These are phyloP conservation scores for Chaetomiaceae sp. DNA, from an alignment of 2,329 filamentous ascomycete species.

Conservation along the genomic window DNA sequence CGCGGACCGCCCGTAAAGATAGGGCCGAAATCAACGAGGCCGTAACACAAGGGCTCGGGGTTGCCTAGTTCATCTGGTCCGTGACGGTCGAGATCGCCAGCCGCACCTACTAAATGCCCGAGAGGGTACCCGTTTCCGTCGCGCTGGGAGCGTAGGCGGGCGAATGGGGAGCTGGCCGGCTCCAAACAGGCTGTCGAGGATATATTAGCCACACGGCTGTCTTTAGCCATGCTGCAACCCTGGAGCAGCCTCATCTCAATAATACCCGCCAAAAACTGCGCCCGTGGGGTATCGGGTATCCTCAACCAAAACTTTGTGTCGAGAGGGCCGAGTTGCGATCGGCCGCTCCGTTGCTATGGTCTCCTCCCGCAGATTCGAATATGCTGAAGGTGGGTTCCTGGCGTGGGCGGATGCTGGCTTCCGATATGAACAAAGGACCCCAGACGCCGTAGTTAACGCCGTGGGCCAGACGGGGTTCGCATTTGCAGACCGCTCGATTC, in stretches of 20 bases:
- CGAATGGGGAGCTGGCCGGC: constrained; percentile 15
- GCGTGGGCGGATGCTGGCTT: neutral
- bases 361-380: neutral
- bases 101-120: neutral
- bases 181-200: constrained; percentile 19
- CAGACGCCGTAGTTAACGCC: neutral
- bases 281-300: neutral
- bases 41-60: neutral
- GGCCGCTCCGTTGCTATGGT: neutral
- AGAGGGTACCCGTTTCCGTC: neutral
- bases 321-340: neutral
- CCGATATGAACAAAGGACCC: neutral
- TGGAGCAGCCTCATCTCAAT: neutral
- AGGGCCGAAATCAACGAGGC: neutral
- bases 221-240: constrained; percentile 22
- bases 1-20: too few species aligned
- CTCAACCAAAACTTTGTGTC: neutral
- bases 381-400: neutral
- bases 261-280: neutral
- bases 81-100: neutral
- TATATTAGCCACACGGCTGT: constrained; percentile 23
- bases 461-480: neutral
- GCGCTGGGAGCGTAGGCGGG: neutral
- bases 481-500: neutral
- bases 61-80: neutral